A percentile compares a stretch with the other conserved stretches of the same genome.
Conservation (phyloP, 305 asterid genomes). For the Lippia alba region DNA sequence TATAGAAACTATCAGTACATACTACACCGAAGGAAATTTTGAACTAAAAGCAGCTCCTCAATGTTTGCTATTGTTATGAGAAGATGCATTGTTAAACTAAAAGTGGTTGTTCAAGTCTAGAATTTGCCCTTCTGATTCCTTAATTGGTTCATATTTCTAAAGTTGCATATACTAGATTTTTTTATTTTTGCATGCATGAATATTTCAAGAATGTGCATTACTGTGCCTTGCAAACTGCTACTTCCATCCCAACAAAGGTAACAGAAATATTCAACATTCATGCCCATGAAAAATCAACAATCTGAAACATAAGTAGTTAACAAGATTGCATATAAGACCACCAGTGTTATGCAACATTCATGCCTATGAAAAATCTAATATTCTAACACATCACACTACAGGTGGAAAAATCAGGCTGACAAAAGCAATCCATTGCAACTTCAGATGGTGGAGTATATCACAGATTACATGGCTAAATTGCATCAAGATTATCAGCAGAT, state of each 20-base stretch:
- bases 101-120: conserved; percentile 7
- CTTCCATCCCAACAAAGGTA: conserved; percentile 6
- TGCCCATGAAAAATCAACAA: no score
- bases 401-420: conserved; percentile 7
- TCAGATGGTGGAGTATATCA: conserved; percentile 5
- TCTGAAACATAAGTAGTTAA: conserved; percentile 2
- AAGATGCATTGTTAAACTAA: not conserved
- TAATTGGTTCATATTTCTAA: conserved; percentile 8
- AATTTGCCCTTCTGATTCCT: not conserved
- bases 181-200: not conserved
- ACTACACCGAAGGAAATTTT: not conserved
- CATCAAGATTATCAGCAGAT: not conserved
- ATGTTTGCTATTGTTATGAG: conserved; percentile 1
- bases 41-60: conserved; percentile 1
- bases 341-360: conserved; percentile 7
- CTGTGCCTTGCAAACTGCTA: not conserved
- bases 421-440: conserved; percentile 29
- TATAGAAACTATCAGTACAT: not conserved
- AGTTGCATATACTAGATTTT: not conserved
- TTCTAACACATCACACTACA: conserved; percentile 6
- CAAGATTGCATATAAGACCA: conserved; percentile 9
- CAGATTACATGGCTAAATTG: conserved; percentile 1
- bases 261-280: no score
- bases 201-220: not conserved
- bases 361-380: conserved; percentile 10